Evolutionary conservation across 208 protist genomes (phyloP).

Genomic region (Leishmania braziliensis): DNA sequence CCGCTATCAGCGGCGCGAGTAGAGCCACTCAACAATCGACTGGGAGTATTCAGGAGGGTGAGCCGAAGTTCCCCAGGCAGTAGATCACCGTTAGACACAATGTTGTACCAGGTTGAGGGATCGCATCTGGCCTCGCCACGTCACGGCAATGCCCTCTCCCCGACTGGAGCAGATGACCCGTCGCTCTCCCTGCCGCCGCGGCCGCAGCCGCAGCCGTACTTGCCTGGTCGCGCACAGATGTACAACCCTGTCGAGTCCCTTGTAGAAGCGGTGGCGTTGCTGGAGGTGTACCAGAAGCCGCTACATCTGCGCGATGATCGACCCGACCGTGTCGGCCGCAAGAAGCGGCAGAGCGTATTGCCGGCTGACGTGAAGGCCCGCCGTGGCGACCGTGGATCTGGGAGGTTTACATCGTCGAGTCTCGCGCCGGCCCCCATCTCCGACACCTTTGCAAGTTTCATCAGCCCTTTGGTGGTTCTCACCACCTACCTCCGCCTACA

Average conservation of each 20-base stretch:
- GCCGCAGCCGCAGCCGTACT: conserved; percentile 11
- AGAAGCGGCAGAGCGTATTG: background rate
- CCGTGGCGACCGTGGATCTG: background rate
- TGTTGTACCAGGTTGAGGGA: background rate
- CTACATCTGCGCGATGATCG: conserved; percentile 7
- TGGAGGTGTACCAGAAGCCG: conserved; percentile 31
- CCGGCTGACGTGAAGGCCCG: background rate
- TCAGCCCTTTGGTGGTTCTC: conserved; percentile 70
- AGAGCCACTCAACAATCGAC: background rate
- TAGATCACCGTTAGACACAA: background rate
- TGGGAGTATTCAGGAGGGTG: background rate
- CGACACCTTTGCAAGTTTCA: conserved; percentile 47
- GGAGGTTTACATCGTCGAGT: conserved; percentile 5
- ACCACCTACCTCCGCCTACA: conserved; percentile 85
- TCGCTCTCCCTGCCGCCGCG: background rate
- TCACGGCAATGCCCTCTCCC: background rate
- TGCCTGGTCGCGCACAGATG: conserved; percentile 16
- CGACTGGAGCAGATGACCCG: background rate
- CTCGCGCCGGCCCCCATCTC: conserved; percentile 2
- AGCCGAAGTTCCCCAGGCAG: background rate
- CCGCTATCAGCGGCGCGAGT: background rate
- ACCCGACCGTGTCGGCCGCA: background rate
- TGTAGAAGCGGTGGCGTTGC: conserved; percentile 24
- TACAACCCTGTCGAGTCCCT: conserved; percentile 18
- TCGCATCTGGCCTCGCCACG: background rate